Evolutionary conservation across 2,329 filamentous ascomycete species (phyloP).

Genomic region (Verticillium nubilum): DNA sequence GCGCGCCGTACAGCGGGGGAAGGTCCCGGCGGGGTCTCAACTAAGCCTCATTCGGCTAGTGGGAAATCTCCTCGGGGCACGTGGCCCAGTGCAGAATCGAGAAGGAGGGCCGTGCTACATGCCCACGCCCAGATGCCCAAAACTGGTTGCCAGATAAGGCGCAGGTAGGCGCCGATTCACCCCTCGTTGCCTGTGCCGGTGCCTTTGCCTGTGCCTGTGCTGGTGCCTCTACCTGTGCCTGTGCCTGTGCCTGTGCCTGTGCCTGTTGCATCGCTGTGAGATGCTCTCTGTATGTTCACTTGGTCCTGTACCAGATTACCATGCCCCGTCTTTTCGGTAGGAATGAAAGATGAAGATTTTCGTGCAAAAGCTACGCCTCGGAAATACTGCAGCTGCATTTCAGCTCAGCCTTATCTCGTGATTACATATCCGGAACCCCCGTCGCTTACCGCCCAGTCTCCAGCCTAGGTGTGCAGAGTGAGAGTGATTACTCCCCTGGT

Average conservation of each 20-base stretch:
- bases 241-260: background rate
- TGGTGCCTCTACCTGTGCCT: too few species aligned
- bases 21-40: background rate
- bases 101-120: background rate
- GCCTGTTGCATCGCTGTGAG: too few species aligned
- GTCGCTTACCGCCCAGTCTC: background rate
- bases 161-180: background rate
- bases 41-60: background rate
- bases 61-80: slow-evolving; percentile 1
- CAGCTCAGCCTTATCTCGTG: too few species aligned
- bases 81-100: slow-evolving; percentile 4
- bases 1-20: background rate
- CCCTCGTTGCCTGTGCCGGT: background rate
- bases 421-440: background rate
- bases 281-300: too few species aligned
- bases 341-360: too few species aligned
- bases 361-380: too few species aligned
- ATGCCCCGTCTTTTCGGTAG: too few species aligned
- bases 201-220: too few species aligned
- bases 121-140: too few species aligned
- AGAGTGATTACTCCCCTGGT: background rate
- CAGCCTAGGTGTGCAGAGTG: background rate
- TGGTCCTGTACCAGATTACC: too few species aligned
- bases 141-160: slow-evolving; percentile 1
- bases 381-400: too few species aligned